phyloP scores from a whole-genome alignment of 78 protist species.

The Dictyostelium purpureum region DNA sequence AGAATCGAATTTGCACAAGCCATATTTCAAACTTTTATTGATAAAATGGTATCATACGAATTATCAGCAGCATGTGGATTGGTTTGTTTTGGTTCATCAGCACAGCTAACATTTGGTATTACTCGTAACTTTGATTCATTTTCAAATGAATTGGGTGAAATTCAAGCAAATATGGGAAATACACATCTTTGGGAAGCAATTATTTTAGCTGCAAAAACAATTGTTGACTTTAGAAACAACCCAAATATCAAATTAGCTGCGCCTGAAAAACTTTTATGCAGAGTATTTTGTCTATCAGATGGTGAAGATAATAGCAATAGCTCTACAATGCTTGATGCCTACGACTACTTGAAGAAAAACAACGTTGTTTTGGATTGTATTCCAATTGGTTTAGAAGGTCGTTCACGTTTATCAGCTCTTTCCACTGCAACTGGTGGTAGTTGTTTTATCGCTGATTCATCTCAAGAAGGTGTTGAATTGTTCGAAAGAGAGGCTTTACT shows the following conservation, averaged over 20 bases:
- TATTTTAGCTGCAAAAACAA: slow-evolving; percentile 7
- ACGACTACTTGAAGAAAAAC: background rate
- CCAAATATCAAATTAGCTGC: background rate
- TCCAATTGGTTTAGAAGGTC: slow-evolving; percentile 52
- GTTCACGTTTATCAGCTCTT: background rate
- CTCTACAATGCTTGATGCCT: slow-evolving; percentile 2
- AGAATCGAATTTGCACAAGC: slow-evolving; percentile 69
- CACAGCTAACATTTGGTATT: slow-evolving; percentile 5
- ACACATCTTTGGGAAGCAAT: slow-evolving; percentile 62
- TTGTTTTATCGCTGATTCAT: slow-evolving; percentile 29
- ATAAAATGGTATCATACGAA: slow-evolving; percentile 9
- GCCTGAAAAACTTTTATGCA: background rate
- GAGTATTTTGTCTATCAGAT: slow-evolving; percentile 57
- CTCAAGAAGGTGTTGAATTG: slow-evolving; percentile 20
- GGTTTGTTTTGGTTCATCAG: slow-evolving; percentile 46
- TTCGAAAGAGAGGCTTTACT: slow-evolving; percentile 66
- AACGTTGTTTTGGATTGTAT: slow-evolving; percentile 49
- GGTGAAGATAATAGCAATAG: slow-evolving; percentile 41
- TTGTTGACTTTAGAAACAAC: background rate
- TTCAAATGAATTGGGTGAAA: slow-evolving; percentile 41
- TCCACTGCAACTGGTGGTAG: slow-evolving; percentile 59
- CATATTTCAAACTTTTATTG: slow-evolving; percentile 64
- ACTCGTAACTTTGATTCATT: slow-evolving; percentile 53
- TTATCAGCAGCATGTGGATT: slow-evolving; percentile 16
- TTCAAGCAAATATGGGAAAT: slow-evolving; percentile 18